Conservation (phyloP, 768 basidiomycete species). For the Suillus ampliporus region DNA sequence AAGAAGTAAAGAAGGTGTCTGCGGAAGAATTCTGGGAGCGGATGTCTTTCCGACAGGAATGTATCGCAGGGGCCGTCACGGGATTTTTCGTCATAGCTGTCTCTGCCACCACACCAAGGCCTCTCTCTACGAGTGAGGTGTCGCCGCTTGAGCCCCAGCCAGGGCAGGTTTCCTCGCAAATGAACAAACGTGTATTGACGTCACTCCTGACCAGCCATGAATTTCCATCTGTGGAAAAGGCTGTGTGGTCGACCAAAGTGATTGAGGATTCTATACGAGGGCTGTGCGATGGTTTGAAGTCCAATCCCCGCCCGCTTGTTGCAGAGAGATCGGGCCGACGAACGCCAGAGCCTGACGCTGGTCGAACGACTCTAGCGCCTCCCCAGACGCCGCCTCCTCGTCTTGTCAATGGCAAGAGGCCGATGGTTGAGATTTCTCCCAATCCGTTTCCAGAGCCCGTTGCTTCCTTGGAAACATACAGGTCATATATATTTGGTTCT, state of each 20-base stretch:
- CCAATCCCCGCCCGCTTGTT: slow-evolving; percentile 24
- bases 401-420: slow-evolving; percentile 31
- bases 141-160: slow-evolving; percentile 56
- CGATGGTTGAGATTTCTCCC: slow-evolving; percentile 57
- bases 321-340: slow-evolving; percentile 36
- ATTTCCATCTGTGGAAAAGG: slow-evolving; percentile 70
- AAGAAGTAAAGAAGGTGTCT: slow-evolving; percentile 63
- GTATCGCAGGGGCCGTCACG: slow-evolving; percentile 86
- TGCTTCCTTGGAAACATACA: slow-evolving; percentile 64
- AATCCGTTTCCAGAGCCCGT: slow-evolving; percentile 73
- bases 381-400: slow-evolving; percentile 60
- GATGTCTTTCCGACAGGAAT: slow-evolving; percentile 96
- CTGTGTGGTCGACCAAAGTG: slow-evolving; percentile 71
- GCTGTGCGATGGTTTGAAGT: slow-evolving; percentile 67
- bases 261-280: slow-evolving; percentile 72
- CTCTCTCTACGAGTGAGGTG: slow-evolving; percentile 28
- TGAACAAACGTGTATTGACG: slow-evolving; percentile 72
- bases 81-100: slow-evolving; percentile 86
- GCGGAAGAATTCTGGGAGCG: slow-evolving; percentile 95
- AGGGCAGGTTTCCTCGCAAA: slow-evolving; percentile 67
- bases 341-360: slow-evolving; percentile 48
- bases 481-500: slow-evolving; percentile 64
- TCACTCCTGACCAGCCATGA: slow-evolving; percentile 77
- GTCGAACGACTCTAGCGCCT: slow-evolving; percentile 40
- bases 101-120: slow-evolving; percentile 34